Evolutionary conservation across 257 asterid species (phyloP).

Genomic region (Solanum clarkiae): DNA sequence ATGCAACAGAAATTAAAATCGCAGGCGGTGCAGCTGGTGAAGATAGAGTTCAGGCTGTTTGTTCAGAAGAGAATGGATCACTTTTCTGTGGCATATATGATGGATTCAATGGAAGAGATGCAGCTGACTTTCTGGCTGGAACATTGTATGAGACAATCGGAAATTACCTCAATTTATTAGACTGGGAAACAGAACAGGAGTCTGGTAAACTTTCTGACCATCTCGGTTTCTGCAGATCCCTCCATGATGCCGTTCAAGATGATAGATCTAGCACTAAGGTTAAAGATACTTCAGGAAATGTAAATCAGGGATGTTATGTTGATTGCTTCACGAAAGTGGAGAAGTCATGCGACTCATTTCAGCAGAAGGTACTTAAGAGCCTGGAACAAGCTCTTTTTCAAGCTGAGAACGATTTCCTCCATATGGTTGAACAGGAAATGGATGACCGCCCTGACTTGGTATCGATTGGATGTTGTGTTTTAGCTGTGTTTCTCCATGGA

Average conservation of each 20-base stretch:
- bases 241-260: not conserved
- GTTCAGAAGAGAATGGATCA: conserved; percentile 94
- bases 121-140: conserved; percentile 94
- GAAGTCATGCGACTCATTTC: conserved; percentile 10
- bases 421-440: conserved; percentile 97
- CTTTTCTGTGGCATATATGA: conserved; percentile 81
- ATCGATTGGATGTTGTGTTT: conserved; percentile 78
- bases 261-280: not conserved
- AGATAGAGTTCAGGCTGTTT: conserved; percentile 95
- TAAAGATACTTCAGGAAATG: not conserved
- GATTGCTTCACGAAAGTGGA: not conserved
- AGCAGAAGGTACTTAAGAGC: conserved; percentile 51
- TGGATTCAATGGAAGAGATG: conserved; percentile 94
- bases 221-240: not conserved
- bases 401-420: conserved; percentile 76
- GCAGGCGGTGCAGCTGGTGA: conserved; percentile 99
- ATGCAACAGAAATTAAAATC: conserved; percentile 54
- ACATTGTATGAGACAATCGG: conserved; percentile 69
- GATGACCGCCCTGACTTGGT: conserved; percentile 93
- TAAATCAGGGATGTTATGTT: not conserved
- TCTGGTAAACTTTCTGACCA: conserved; percentile 9
- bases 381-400: conserved; percentile 59
- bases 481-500: conserved; percentile 61
- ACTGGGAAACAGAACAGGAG: conserved; percentile 47
- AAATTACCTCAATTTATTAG: conserved; percentile 45